Evolutionary conservation across 192 early-diverging fungal genomes (phyloP).

Genomic region (Mortierella claussenii): DNA sequence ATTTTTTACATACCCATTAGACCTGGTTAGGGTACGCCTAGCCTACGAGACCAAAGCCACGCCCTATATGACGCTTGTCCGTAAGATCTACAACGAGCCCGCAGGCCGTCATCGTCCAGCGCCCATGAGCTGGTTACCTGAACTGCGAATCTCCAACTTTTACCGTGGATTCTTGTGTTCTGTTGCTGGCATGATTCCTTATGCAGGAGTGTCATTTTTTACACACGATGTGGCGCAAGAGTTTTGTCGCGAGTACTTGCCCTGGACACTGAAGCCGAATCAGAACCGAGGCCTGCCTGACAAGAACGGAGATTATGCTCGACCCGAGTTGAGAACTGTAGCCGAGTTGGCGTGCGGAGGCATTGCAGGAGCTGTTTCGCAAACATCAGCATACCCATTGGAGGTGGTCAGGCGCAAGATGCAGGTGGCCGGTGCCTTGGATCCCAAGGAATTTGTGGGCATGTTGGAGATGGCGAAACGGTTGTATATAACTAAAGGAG

Average conservation of each 20-base stretch:
- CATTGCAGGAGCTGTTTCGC: slow-evolving; percentile 83
- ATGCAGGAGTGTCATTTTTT: slow-evolving; percentile 95
- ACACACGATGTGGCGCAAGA: slow-evolving; percentile 82
- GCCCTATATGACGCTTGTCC: slow-evolving; percentile 40
- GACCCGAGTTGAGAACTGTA: slow-evolving; percentile 70
- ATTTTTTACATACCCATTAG: slow-evolving; percentile 91
- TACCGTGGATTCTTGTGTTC: slow-evolving; percentile 94
- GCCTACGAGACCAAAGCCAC: slow-evolving; percentile 80
- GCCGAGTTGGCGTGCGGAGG: slow-evolving; percentile 85
- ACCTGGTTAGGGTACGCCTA: slow-evolving; percentile 92
- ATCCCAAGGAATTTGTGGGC: slow-evolving; percentile 64
- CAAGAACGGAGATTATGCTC: slow-evolving; percentile 26
- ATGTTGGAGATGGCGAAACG: slow-evolving; percentile 66
- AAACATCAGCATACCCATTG: slow-evolving; percentile 91
- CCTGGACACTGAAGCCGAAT: slow-evolving; percentile 33
- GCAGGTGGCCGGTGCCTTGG: slow-evolving; percentile 78
- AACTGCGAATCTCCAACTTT: slow-evolving; percentile 75
- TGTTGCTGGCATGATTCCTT: slow-evolving; percentile 93
- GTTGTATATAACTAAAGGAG: slow-evolving; percentile 75
- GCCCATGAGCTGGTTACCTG: slow-evolving; percentile 19
- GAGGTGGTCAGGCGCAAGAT: slow-evolving; percentile 90
- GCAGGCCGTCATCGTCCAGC: slow-evolving; percentile 57
- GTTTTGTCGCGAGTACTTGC: slow-evolving; percentile 62
- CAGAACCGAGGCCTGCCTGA: slow-evolving; percentile 25
- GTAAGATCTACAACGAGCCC: slow-evolving; percentile 83